Evolutionary conservation across 1,284 basidiomycete genomes (phyloP).

Genomic region (Schizophyllum commune): DNA sequence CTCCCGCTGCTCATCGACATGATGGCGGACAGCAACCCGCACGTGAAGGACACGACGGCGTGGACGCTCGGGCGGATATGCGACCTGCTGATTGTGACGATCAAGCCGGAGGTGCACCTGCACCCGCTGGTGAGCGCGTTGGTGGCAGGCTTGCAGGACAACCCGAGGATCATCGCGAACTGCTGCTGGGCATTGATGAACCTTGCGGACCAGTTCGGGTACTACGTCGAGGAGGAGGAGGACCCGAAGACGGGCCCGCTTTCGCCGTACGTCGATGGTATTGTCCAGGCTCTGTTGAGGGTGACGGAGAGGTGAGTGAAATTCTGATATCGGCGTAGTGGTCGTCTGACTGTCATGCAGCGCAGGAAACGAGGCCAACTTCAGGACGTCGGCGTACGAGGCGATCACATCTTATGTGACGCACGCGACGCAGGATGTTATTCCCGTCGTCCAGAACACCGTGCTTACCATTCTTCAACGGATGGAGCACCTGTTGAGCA

Average conservation of each 20-base stretch:
- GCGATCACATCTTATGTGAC: constrained; percentile 85
- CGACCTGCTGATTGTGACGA: constrained; percentile 80
- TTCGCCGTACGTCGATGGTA: constrained; percentile 85
- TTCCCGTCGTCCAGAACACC: constrained; percentile 80
- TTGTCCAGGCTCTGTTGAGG: constrained; percentile 74
- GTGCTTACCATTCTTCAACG: constrained; percentile 77
- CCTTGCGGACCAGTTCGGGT: constrained; percentile 76
- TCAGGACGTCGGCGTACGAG: constrained; percentile 94
- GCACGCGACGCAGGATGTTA: constrained; percentile 76
- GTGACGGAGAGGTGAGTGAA: constrained; percentile 75
- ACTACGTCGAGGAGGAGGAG: constrained; percentile 48
- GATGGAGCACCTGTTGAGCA: constrained; percentile 81
- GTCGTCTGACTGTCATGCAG: constrained; percentile 30
- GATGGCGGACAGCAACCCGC: constrained; percentile 82
- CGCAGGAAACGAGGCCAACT: constrained; percentile 84
- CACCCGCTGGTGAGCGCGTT: constrained; percentile 81
- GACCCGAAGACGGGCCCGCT: constrained; percentile 56
- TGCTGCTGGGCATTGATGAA: constrained; percentile 98
- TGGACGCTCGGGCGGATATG: constrained; percentile 98
- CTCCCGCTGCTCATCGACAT: constrained; percentile 92
- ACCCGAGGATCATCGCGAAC: constrained; percentile 84
- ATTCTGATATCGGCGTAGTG: background rate
- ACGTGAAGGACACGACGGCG: constrained; percentile 95
- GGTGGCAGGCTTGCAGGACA: constrained; percentile 77
- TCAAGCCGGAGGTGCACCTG: constrained; percentile 88